Conservation (phyloP, 2,329 filamentous ascomycete species). For the Beauveria asiatica region DNA sequence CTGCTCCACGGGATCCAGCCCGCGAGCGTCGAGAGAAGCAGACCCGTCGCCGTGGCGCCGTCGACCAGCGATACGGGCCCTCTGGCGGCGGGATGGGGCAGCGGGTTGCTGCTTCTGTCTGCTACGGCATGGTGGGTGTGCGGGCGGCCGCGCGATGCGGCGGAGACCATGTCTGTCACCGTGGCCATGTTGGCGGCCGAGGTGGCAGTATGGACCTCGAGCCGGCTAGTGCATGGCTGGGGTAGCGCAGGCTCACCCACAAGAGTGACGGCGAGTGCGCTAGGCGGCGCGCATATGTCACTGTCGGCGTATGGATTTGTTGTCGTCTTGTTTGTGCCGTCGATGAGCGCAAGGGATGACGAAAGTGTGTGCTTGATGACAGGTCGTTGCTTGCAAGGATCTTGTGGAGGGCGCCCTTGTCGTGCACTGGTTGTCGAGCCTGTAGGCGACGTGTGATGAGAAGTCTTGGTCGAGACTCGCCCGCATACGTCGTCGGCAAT, state of each 20-base stretch:
- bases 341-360: constrained; percentile 29
- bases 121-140: neutral
- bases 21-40: constrained; percentile 11
- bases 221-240: constrained; percentile 44
- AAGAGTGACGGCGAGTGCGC: constrained; percentile 21
- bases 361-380: constrained; percentile 20
- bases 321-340: constrained; percentile 11
- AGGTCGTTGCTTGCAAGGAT: constrained; percentile 6
- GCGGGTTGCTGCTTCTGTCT: neutral
- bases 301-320: neutral
- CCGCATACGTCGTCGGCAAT: constrained; percentile 47
- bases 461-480: constrained; percentile 34
- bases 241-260: constrained; percentile 49
- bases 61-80: constrained; percentile 5
- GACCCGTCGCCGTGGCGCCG: constrained; percentile 6
- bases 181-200: neutral
- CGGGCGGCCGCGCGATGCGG: neutral
- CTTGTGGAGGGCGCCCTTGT: constrained; percentile 13
- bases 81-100: constrained; percentile 10
- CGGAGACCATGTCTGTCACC: constrained; percentile 2
- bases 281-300: constrained; percentile 28
- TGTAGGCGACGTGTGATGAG: constrained; percentile 23
- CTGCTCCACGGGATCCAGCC: constrained; percentile 12
- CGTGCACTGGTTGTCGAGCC: constrained; percentile 20
- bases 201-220: constrained; percentile 35